These are phyloP conservation scores for Bisporella sp. DNA, from an alignment of 2,329 filamentous ascomycete genomes.

Conservation along the genomic window DNA sequence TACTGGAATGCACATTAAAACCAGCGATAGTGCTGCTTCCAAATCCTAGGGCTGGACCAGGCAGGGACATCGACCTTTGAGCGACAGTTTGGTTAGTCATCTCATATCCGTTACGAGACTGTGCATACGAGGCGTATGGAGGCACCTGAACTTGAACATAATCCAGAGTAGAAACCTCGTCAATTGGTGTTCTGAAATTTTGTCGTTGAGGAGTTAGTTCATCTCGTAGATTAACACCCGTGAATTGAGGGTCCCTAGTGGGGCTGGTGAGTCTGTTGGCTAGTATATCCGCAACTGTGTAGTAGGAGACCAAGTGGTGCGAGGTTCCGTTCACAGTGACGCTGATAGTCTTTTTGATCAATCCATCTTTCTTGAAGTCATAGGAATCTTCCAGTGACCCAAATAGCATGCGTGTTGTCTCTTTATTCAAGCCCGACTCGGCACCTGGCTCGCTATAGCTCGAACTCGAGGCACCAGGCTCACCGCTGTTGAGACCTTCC, in stretches of 20 bases:
- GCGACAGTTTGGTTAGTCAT: slow-evolving; percentile 25
- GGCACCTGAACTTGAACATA: slow-evolving; percentile 21
- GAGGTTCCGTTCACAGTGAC: slow-evolving; percentile 66
- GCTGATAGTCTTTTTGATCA: slow-evolving; percentile 92
- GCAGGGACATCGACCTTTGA: slow-evolving; percentile 21
- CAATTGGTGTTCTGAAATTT: slow-evolving; percentile 60
- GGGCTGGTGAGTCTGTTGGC: slow-evolving; percentile 48
- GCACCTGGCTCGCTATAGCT: no score
- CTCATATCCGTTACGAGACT: slow-evolving; percentile 21
- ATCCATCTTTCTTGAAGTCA: slow-evolving; percentile 71
- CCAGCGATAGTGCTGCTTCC: no score
- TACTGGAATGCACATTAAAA: no score
- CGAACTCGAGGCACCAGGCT: no score
- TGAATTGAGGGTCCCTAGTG: slow-evolving; percentile 38
- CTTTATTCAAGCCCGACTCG: slow-evolving; percentile 17
- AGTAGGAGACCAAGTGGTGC: slow-evolving; percentile 87
- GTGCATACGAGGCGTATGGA: slow-evolving; percentile 17
- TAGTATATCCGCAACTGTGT: slow-evolving; percentile 73
- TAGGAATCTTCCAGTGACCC: slow-evolving; percentile 88
- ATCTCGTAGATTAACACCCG: no score
- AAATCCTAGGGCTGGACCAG: slow-evolving; percentile 14
- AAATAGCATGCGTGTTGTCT: slow-evolving; percentile 41
- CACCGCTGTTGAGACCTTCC: no score
- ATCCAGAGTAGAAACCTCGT: slow-evolving; percentile 44
- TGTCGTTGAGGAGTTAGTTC: no score